phyloP scores from a whole-genome alignment of 768 basidiomycete species.

The Suillus luteus region DNA sequence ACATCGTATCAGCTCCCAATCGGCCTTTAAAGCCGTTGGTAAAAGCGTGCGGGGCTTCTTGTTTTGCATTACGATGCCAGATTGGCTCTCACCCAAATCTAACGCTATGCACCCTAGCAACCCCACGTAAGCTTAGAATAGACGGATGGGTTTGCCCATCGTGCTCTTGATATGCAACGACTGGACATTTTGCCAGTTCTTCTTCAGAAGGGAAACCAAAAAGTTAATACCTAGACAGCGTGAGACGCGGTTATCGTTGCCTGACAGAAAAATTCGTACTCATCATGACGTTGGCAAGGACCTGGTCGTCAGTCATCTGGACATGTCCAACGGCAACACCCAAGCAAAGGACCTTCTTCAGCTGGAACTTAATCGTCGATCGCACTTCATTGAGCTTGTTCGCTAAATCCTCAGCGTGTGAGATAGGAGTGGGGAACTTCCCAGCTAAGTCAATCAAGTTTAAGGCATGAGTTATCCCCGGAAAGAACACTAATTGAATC shows the following conservation, averaged over 20 bases:
- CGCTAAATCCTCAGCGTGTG: conserved; percentile 84
- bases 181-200: conserved; percentile 99
- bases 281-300: conserved; percentile 96
- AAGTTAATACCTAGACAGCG: conserved; percentile 90
- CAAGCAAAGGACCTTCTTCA: conserved; percentile 98
- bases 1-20: conserved; percentile 85
- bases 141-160: conserved; percentile 97
- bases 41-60: conserved; percentile 98
- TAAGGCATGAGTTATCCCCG: background rate
- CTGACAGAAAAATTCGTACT: conserved; percentile 48
- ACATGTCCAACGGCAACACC: conserved; percentile 98
- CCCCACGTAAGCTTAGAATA: conserved; percentile 61
- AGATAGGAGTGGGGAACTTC: conserved; percentile 98
- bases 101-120: conserved; percentile 6
- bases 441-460: conserved; percentile 55
- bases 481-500: background rate
- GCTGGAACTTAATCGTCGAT: conserved; percentile 99
- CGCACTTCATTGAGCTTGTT: conserved; percentile 95
- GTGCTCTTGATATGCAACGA: conserved; percentile 98
- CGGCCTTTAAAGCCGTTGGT: conserved; percentile 83
- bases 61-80: conserved; percentile 74
- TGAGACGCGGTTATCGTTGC: conserved; percentile 5
- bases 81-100: conserved; percentile 23
- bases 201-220: conserved; percentile 98
- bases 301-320: conserved; percentile 97